A percentile compares a stretch with the other conserved stretches of the same genome.
phyloP scores from a whole-genome alignment of 768 basidiomycete species.

The Tubosaeta sp. region DNA sequence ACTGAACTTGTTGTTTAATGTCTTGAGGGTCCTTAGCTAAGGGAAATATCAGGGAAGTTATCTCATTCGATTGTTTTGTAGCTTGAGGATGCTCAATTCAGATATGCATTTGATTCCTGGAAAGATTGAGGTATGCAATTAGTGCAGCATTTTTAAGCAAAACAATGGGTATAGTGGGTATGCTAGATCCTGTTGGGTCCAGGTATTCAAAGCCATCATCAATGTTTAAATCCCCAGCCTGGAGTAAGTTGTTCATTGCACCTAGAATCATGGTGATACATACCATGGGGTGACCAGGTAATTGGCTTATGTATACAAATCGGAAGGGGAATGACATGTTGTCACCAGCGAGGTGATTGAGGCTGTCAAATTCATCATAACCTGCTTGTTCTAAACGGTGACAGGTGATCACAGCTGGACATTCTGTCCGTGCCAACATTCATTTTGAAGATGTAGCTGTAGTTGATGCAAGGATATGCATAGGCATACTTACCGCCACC shows the following conservation, averaged over 20 bases:
- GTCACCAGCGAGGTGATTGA: conserved; percentile 71
- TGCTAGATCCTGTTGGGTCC: conserved; percentile 73
- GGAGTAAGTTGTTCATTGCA: conserved; percentile 1
- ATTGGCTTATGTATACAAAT: conserved; percentile 83
- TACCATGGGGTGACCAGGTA: conserved; percentile 55
- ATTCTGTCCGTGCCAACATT: conserved; percentile 72
- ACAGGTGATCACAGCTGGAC: conserved; percentile 80
- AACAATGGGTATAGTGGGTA: conserved; percentile 85
- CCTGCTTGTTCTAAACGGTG: conserved; percentile 86
- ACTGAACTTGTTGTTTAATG: conserved; percentile 89
- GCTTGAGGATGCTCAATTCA: conserved; percentile 60
- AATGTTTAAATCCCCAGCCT: conserved; percentile 74
- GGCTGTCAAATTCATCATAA: conserved; percentile 74
- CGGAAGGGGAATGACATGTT: conserved; percentile 82
- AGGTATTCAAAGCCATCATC: conserved; percentile 73
- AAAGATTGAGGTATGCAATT: conserved; percentile 82
- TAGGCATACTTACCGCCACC: conserved; percentile 54
- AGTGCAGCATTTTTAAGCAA: conserved; percentile 80
- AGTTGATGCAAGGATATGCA: not conserved
- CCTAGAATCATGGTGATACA: conserved; percentile 31
- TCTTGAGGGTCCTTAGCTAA: conserved; percentile 61
- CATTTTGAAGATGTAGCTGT: conserved; percentile 54
- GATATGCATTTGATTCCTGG: conserved; percentile 79
- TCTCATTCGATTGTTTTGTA: conserved; percentile 91
- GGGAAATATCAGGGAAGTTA: conserved; percentile 84